Percentiles rank a stretch among this genome's conserved stretches.
Evolutionary conservation across 2,329 filamentous ascomycete genomes (phyloP).

Genomic region (Aspergillus tamarii): DNA sequence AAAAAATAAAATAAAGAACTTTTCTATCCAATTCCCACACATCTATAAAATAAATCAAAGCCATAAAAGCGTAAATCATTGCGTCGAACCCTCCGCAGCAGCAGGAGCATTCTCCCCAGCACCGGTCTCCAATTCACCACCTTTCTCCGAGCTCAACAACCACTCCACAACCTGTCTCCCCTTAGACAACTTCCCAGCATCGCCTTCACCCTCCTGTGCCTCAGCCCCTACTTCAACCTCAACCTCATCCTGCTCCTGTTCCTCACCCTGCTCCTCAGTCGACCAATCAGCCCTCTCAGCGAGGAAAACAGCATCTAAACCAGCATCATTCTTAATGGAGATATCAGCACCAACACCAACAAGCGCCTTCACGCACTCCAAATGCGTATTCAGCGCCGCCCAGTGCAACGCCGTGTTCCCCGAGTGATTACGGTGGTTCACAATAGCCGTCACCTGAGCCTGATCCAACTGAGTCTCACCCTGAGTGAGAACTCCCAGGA

Average conservation of each 20-base stretch:
- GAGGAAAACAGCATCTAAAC: constrained; percentile 77
- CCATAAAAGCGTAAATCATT: constrained; percentile 10
- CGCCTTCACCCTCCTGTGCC: constrained; percentile 18
- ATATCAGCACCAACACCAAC: constrained; percentile 77
- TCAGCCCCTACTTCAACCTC: constrained; percentile 17
- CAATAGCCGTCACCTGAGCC: constrained; percentile 29
- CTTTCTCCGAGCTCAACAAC: constrained; percentile 44
- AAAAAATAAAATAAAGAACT: background rate
- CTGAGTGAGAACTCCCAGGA: constrained; percentile 47
- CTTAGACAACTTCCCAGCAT: constrained; percentile 33
- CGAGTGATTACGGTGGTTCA: constrained; percentile 68
- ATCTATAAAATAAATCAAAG: background rate
- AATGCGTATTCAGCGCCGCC: constrained; percentile 87
- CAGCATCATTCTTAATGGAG: constrained; percentile 76
- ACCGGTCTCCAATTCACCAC: constrained; percentile 36
- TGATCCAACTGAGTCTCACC: constrained; percentile 3
- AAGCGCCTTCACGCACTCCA: constrained; percentile 76
- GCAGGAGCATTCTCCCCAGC: constrained; percentile 25
- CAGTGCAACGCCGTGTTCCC: constrained; percentile 94
- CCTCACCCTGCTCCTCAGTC: constrained; percentile 50
- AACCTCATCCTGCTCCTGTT: constrained; percentile 17
- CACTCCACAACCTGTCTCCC: constrained; percentile 47
- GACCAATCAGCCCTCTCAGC: constrained; percentile 71
- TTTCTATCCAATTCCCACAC: constrained; percentile 9
- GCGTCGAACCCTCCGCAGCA: constrained; percentile 1